Conservation (phyloP, 208 protist genomes). For the Naegleria lovaniensis region DNA sequence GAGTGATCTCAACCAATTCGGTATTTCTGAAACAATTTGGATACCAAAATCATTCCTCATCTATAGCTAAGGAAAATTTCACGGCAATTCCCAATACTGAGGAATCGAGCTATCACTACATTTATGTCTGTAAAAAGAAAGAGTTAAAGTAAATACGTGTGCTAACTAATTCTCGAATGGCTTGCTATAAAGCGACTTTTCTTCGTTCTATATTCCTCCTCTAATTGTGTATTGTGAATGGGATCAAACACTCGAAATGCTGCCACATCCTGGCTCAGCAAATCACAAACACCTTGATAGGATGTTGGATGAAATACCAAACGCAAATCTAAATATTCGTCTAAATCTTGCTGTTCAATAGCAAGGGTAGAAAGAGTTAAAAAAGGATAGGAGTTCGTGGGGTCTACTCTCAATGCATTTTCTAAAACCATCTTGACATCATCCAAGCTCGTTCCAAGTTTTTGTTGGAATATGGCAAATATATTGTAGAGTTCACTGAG, state of each 20-base stretch:
- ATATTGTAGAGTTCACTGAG: neutral
- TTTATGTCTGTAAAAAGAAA: neutral
- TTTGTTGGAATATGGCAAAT: neutral
- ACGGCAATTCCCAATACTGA: neutral
- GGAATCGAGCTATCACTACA: neutral
- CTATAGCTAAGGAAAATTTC: neutral
- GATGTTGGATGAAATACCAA: neutral
- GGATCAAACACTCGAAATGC: neutral
- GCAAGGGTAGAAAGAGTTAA: neutral
- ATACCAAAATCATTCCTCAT: neutral
- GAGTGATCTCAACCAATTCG: no score
- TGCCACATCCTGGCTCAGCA: neutral
- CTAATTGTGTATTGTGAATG: neutral
- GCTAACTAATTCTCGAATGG: neutral
- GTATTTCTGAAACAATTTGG: no score
- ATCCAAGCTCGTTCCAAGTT: neutral
- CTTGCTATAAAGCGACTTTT: neutral
- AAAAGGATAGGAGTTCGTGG: neutral
- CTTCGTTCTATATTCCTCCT: neutral
- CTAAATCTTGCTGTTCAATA: neutral
- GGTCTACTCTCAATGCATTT: neutral
- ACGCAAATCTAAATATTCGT: neutral
- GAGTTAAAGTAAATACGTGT: neutral
- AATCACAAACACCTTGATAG: neutral
- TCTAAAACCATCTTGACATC: neutral